Evolutionary conservation across 441 rosid genomes (phyloP), one percentile per base, ranked within the genome.

Genomic region (Pelargonium australe): DNA sequence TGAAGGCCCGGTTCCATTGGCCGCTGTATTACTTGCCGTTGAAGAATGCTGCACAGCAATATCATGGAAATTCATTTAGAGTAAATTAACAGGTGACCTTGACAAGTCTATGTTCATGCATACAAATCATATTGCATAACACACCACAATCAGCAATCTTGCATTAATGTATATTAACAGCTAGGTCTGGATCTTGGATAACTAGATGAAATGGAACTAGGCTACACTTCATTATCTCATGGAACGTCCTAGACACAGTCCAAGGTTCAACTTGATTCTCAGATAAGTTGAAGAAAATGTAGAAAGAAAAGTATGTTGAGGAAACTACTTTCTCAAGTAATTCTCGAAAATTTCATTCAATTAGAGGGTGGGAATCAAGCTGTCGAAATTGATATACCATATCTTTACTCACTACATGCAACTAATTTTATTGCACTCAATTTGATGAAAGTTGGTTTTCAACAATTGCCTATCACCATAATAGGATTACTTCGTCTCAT

Each of bases 21-120:
- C 63, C 41, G 89, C 90, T 72, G 81, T 78, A 81, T 75, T 85
- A 69, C 72, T 76, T 25, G 87, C 79, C 7, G 89, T 80, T 1
- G 98, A 89, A 7, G 98, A 88, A 77, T 88, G 98, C 99, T 93
- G 91, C 87, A 81, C 16, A 55, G 14, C 17, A 55, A 13, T n/a
- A 44, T 57, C 44, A 49, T 14, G 47, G 68, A 45, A 31, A 43
- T 23, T 13, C 9, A 19, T n/a, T 28, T 28, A 28, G 7, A 4
- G 34, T 31, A 1, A 31, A 31, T 31, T 31, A 31, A 31, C 34
- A 31, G 34, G 34, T 2, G 34, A 31, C 34, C 34, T 31, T 31
- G 34, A 31, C 34, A 31, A 31, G 40, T 34, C 6, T 34, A 34
- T 34, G 40, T 34, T 34, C 7, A 34, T 34, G 40, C 40, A 34